Conservation (phyloP, 306 rosid species). For the Cyclanthera cordifolia region DNA sequence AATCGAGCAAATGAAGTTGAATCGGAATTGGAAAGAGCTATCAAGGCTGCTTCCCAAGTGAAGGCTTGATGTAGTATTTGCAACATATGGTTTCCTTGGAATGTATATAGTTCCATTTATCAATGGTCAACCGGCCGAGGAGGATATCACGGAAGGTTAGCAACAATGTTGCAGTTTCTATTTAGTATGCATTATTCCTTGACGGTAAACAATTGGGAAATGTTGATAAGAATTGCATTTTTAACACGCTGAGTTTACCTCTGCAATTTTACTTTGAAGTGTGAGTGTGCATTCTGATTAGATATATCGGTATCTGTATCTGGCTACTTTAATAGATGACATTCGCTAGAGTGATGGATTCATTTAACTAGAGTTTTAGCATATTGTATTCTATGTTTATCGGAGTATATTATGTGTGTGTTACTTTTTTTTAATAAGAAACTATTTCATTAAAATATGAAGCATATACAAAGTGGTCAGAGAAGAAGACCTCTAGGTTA, state of each 20-base stretch:
- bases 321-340: neutral
- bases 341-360: neutral
- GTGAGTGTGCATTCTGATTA: neutral
- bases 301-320: neutral
- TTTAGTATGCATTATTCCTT: neutral
- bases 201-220: neutral
- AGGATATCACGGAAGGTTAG: conserved; percentile 10
- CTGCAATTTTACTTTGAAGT: conserved; percentile 2
- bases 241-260: neutral
- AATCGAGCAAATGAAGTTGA: conserved; percentile 42
- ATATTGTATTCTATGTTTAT: neutral
- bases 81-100: neutral
- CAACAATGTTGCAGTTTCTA: neutral
- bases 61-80: conserved; percentile 24
- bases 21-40: conserved; percentile 76
- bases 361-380: neutral
- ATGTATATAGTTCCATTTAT: conserved; percentile 8
- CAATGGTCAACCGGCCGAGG: neutral
- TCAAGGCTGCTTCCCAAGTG: conserved; percentile 59
- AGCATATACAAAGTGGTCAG: no score
- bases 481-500: no score
- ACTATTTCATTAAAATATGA: no score
- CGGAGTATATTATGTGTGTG: no score
- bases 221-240: neutral
- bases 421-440: no score